Percentiles rank a stretch among this genome's conserved stretches.
These are phyloP conservation scores for Coix lacrymajobi DNA, from an alignment of 176 grass and related monocot genomes.

Conservation along the genomic window DNA sequence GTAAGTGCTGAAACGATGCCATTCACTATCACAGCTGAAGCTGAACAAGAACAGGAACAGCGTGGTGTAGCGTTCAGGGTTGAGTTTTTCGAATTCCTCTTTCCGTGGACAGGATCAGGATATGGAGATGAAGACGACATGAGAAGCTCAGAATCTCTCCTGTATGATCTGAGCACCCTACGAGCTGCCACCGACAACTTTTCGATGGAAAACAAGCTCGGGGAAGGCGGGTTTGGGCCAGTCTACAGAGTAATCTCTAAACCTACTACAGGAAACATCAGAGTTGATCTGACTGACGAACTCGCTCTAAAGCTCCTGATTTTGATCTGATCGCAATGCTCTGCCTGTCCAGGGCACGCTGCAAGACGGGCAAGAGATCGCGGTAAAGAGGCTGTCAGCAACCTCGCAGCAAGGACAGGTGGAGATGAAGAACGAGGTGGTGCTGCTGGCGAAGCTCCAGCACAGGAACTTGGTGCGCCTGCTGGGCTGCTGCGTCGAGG, in stretches of 20 bases:
- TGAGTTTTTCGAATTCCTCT: too few species aligned
- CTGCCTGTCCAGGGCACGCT: not conserved
- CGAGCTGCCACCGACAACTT: constrained; percentile 43
- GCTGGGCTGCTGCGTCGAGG: constrained; percentile 43
- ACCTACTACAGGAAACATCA: not conserved
- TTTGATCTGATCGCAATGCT: not conserved
- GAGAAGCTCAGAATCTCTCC: not conserved
- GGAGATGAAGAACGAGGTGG: constrained; percentile 47
- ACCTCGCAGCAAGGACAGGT: constrained; percentile 28
- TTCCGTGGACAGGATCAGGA: not conserved
- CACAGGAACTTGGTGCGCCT: constrained; percentile 35
- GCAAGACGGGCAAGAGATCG: constrained; percentile 26
- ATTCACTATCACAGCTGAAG: too few species aligned
- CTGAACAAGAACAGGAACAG: too few species aligned
- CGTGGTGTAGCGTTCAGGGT: too few species aligned
- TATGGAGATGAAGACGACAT: constrained; percentile 1
- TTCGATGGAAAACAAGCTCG: constrained; percentile 43
- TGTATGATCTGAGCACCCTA: constrained; percentile 33
- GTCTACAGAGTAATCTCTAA: constrained; percentile 50
- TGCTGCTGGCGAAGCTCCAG: constrained; percentile 51
- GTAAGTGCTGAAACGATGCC: not conserved
- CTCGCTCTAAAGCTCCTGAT: not conserved
- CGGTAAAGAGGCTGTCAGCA: constrained; percentile 43
- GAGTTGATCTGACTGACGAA: not conserved
- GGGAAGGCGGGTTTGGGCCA: constrained; percentile 44